Base-by-base conservation (phyloP, 2,329 filamentous ascomycete species). In the Elsinoe batatas region DNA sequence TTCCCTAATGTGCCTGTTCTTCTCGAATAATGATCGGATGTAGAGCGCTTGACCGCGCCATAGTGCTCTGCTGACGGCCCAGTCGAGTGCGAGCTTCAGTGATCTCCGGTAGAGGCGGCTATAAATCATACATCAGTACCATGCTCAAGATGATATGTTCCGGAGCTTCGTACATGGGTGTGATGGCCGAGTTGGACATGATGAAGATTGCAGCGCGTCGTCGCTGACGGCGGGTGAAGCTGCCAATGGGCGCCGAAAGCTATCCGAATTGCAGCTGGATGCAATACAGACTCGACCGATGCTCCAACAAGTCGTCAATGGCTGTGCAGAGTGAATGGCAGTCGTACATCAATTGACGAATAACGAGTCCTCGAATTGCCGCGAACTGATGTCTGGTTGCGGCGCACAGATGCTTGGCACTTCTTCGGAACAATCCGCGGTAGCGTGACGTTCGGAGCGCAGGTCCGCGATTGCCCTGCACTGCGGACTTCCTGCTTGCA, bases 1-100 rank as follows among this genome's bases (percentile, higher is more conserved):
- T 68, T 96, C 88, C 57, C 80, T 82, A 58, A 97, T 77, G 68
- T 89, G 77, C 69, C 83, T 88, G 72, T 98, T 97, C 57, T 89
- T 89, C 71, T 98, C 93, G 69, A 97, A 98, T 12, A 97, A 79
- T 36, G 87, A 90, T 65, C 93, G 85, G 65, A 98, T 95, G 72
- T 98, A 97, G 61, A 97, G 76, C 32, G 93, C 93, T 73, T 97
- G 93, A 60, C 91, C 91, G 65, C 93, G 86, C 91, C 93, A 98
- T 59, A 96, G 75, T 66, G 91, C 83, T 63, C 93, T 82, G 70
- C 96, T 88, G 60, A 97, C 90, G 57, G 89, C 83, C 93, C 93
- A 98, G 76, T 96, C 90, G 62, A 97, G 83, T 40, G 93, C 81
- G 61, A 96, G 83, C 79, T 96, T 96, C 68, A 98, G 74, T 22